Base-by-base conservation (phyloP, 2,329 filamentous ascomycete species). In the Alternaria sp. region DNA sequence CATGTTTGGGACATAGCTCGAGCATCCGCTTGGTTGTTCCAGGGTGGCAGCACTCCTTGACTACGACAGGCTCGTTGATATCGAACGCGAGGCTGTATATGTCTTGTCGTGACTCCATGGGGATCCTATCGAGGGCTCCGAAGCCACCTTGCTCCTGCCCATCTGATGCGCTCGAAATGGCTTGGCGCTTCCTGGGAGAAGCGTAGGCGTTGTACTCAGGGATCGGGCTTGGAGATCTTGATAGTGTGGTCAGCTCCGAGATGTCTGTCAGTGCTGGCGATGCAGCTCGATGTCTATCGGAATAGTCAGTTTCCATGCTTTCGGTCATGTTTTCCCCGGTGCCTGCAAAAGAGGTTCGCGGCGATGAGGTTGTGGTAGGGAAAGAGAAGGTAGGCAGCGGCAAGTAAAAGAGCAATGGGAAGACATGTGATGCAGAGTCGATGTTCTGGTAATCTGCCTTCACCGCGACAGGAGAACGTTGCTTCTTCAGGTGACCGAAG, bases 1-100 rank as follows among this genome's bases (percentile, higher is more conserved):
- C 65, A 47, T 69, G 68, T 36, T 71, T 69, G 21, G 45, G 52
- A 47, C 68, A 71, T 13, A 50, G 51, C 11, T 55, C 53, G 15
- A 63, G 68, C 32, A 63, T 59, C 11, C 68, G 67, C 26, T 40
- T 40, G 3, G 67, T 68, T 2, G 65, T 61, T 10, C 28, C 49
- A 5, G 60, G 65, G 1, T 66, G 62, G 21, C 68, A 71, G 44
- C 68, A 71, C 11, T 59, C 21, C 40, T 65, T 69, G n/a, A 66
- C 32, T 12, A 28, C 54, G 13, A 71, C 53, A 2, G 68, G 58
- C 3, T 21, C 19, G 8, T 49, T 44, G 44, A 57, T 60, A 8
- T 59, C 46, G 30, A 71, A 59, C 3, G 61, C 63, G 45, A 56
- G 43, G 5, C 46, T 50, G 15, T 62, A 68, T 3, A 71, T 65